These are phyloP conservation scores for Epichloe typhina DNA, from an alignment of 2,329 filamentous ascomycete species.

Conservation along the genomic window DNA sequence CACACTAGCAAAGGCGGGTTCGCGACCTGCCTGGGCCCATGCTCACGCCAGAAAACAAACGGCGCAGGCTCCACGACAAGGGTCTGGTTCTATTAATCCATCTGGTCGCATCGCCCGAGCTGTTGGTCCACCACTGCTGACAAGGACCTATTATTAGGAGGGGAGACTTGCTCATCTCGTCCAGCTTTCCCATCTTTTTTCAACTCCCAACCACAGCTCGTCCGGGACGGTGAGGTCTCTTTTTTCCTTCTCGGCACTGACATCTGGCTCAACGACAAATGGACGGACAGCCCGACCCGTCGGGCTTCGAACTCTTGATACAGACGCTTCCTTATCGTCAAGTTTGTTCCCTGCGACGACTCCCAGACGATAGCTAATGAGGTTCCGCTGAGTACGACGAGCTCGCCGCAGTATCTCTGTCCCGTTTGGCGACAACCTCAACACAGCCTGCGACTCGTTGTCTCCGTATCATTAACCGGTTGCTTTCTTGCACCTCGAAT, in stretches of 20 bases:
- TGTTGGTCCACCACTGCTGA: too few species aligned
- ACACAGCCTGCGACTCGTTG: not conserved
- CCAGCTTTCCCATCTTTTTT: not conserved
- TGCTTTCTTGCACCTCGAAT: not conserved
- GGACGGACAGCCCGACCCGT: not conserved
- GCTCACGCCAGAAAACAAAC: not conserved
- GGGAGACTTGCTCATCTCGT: not conserved
- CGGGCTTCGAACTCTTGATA: not conserved
- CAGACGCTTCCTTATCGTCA: not conserved
- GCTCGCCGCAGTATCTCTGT: slow-evolving; percentile 3
- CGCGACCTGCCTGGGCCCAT: not conserved
- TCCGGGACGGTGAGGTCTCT: not conserved
- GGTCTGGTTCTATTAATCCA: not conserved
- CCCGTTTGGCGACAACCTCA: not conserved
- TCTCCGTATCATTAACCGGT: not conserved
- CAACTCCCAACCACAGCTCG: not conserved
- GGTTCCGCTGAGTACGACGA: not conserved
- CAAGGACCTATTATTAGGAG: too few species aligned
- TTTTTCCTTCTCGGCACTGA: not conserved
- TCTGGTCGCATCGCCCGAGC: not conserved
- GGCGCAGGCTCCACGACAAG: not conserved
- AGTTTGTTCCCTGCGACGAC: not conserved
- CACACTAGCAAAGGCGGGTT: too few species aligned
- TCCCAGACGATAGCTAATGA: slow-evolving; percentile 1
- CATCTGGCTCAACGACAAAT: not conserved